Evolutionary conservation across 768 basidiomycete species (phyloP), one percentile per base, ranked within the genome.

Genomic region (Fibroporia radiculosa): DNA sequence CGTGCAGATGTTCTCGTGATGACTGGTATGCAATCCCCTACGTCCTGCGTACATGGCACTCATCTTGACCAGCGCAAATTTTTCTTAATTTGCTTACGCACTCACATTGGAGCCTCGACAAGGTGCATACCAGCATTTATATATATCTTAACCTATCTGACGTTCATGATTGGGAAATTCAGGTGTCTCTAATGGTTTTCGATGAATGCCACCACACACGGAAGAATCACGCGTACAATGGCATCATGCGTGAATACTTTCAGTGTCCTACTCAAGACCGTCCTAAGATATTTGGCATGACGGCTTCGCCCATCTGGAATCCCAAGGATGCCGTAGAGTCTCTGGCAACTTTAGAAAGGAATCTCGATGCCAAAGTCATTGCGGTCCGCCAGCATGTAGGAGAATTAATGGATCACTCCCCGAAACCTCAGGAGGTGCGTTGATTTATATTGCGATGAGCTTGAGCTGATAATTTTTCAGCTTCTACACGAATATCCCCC

Each of bases 241-340:
- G 69, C 16, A 74, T 81, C 45, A 75, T 81, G 74, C 66, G 67
- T 16, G 70, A 78, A 37, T 77, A 80, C 57, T 78, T 72, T 49
- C 69, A 69, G 42, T 67, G 59, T 34, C 69, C 64, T 31, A 55
- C 32, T 22, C 40, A 55, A 1, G 55, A 66, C 16, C 70, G 83
- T n/a, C 86, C 88, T 8, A 90, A 86, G 58, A 71, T 95, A n/a
- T 88, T 93, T 48, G 92, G 92, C 3, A 85, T 95, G 82, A 93
- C 92, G 0, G 92, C 92, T 0, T 91, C 87, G 14, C 91, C 91
- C 0, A 79, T 91, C 20, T 90, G 84, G 83, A 85, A 87, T 50
- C 72, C 78, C 11, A 82, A 76, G 50, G 75, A 88, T 42, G 78
- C 87, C 0, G 61, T 66, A 16, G 73, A 73, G 19, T 84, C 85